A percentile compares a stretch with the other conserved stretches of the same genome.
Evolutionary conservation across 805 yeast species (phyloP).

Genomic region (Suhomyces prunicola): DNA sequence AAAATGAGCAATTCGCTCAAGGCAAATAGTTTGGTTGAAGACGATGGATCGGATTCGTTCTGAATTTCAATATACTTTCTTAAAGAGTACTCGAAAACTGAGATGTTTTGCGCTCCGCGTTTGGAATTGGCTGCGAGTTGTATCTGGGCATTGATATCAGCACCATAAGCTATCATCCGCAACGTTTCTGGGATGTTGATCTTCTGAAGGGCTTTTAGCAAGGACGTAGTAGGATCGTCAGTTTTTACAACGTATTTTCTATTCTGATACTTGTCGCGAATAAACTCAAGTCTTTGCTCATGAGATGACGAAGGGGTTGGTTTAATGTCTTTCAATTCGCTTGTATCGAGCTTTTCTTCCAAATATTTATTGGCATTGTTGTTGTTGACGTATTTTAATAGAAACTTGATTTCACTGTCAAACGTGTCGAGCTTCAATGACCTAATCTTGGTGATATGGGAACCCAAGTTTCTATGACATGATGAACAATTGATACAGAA

Average conservation of each 20-base stretch:
- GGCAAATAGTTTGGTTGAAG: conserved; percentile 30
- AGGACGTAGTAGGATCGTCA: conserved; percentile 26
- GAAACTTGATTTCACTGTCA: conserved; percentile 54
- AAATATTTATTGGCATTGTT: conserved; percentile 53
- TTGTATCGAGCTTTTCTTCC: conserved; percentile 41
- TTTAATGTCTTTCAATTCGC: conserved; percentile 8
- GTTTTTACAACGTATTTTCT: conserved; percentile 41
- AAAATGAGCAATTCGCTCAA: conserved; percentile 56
- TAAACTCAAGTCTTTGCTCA: conserved; percentile 54
- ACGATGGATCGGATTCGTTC: conserved; percentile 2
- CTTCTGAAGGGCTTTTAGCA: conserved; percentile 52
- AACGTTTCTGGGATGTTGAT: conserved; percentile 47
- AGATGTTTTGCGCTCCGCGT: conserved; percentile 19
- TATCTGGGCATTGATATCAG: conserved; percentile 41
- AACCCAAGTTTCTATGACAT: conserved; percentile 81
- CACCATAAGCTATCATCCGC: conserved; percentile 46
- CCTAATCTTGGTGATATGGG: conserved; percentile 74
- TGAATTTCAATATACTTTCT: conserved; percentile 34
- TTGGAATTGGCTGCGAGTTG: conserved; percentile 22
- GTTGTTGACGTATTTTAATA: conserved; percentile 56
- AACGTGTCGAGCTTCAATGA: conserved; percentile 75
- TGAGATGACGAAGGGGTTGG: conserved; percentile 35
- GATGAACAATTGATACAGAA: conserved; percentile 86
- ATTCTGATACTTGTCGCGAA: conserved; percentile 60
- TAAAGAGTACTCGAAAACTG: conserved; percentile 50